A percentile compares a stretch with the other conserved stretches of the same genome.
These are phyloP conservation scores for Spathaspora girioi DNA, from an alignment of 805 yeast species.

Conservation along the genomic window DNA sequence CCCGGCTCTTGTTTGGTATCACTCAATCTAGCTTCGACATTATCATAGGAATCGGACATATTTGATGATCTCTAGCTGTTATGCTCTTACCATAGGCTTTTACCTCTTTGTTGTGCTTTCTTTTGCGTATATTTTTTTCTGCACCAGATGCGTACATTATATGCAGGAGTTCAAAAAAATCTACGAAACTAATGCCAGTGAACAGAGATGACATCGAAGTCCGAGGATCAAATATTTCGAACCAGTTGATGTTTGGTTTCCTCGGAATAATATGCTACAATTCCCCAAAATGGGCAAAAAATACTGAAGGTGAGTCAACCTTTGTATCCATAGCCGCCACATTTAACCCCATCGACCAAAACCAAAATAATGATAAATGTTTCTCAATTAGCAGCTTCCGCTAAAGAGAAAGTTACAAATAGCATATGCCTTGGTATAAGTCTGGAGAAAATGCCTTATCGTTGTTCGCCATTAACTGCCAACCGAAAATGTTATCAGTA, in stretches of 20 bases:
- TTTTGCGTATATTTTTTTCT: not conserved
- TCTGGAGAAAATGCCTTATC: not conserved
- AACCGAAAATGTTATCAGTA: not conserved
- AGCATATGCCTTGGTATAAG: not conserved
- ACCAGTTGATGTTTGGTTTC: too few species aligned
- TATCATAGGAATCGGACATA: not conserved
- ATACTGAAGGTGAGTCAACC: too few species aligned
- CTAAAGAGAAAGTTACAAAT: not conserved
- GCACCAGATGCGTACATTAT: not conserved
- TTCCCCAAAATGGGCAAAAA: too few species aligned
- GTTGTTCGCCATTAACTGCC: not conserved
- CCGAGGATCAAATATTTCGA: too few species aligned
- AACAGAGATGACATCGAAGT: too few species aligned
- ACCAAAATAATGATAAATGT: not conserved
- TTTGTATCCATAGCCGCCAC: too few species aligned
- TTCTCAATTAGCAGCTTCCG: not conserved
- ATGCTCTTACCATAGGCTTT: not conserved
- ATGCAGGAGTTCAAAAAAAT: not conserved
- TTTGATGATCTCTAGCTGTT: not conserved
- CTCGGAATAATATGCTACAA: too few species aligned
- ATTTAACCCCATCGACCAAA: not conserved
- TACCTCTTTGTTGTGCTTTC: not conserved
- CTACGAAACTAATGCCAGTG: too few species aligned
- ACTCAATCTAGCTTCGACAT: not conserved
- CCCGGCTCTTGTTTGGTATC: not conserved